A percentile compares a stretch with the other conserved stretches of the same genome.
Conservation (phyloP, 257 asterid species). For the Marsdenia floribunda region DNA sequence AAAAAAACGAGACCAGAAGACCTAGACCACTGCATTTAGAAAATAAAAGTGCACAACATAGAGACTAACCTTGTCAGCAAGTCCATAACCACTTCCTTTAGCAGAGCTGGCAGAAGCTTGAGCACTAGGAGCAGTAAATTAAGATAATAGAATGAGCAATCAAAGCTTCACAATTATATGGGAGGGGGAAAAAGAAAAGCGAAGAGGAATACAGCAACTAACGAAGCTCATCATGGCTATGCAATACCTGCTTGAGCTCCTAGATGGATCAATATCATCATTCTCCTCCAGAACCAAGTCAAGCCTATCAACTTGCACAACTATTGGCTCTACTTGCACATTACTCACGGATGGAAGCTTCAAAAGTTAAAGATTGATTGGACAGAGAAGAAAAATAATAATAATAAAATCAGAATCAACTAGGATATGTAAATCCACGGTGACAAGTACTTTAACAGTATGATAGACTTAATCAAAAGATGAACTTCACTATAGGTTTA, state of each 20-base stretch:
- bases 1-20: not conserved
- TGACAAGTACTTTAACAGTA: not conserved
- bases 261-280: slow-evolving; percentile 55
- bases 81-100: slow-evolving; percentile 84
- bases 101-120: slow-evolving; percentile 45
- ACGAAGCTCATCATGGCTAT: slow-evolving; percentile 22
- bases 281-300: slow-evolving; percentile 93
- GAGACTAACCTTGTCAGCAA: slow-evolving; percentile 84
- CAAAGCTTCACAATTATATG: slow-evolving; percentile 15
- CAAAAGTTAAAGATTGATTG: slow-evolving; percentile 15
- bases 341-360: slow-evolving; percentile 96
- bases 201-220: not conserved
- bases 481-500: not conserved
- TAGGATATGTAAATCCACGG: not conserved
- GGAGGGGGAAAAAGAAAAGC: not conserved
- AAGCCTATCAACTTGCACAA: slow-evolving; percentile 83
- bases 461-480: not conserved
- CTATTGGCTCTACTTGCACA: slow-evolving; percentile 89
- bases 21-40: not conserved
- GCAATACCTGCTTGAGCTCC: slow-evolving; percentile 58
- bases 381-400: slow-evolving; percentile 3
- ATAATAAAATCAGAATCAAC: slow-evolving; percentile 6
- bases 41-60: slow-evolving; percentile 10
- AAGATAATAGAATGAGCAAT: slow-evolving; percentile 15
- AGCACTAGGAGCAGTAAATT: slow-evolving; percentile 37